Evolutionary conservation across 441 rosid species (phyloP).

Genomic region (Gossypium schwendimanii): DNA sequence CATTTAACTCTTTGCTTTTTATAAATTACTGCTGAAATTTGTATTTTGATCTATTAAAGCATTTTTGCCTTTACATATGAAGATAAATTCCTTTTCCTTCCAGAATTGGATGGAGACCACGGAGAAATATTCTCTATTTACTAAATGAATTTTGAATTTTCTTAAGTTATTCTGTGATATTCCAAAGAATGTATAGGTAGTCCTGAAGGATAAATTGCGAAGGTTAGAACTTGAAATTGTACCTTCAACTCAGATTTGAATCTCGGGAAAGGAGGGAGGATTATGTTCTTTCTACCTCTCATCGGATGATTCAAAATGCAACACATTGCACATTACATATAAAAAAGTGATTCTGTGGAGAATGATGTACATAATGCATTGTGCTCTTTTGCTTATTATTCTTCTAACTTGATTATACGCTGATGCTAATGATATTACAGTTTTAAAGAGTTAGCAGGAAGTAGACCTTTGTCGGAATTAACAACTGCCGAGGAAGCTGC

Average conservation of each 20-base stretch:
- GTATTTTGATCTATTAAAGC: neutral
- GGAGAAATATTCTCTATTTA: neutral
- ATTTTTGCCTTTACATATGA: neutral
- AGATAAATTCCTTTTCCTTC: neutral
- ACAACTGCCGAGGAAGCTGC: conserved; percentile 64
- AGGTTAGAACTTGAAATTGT: neutral
- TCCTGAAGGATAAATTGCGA: neutral
- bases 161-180: neutral
- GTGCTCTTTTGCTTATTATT: conserved; percentile 5
- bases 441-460: conserved; percentile 75
- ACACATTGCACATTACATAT: neutral
- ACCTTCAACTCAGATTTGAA: neutral
- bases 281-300: neutral
- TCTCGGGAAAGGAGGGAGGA: neutral
- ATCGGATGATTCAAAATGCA: neutral
- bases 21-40: neutral
- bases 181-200: neutral
- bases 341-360: neutral
- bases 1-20: neutral
- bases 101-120: neutral
- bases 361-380: neutral
- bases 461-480: conserved; percentile 68
- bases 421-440: conserved; percentile 38
- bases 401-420: conserved; percentile 4
- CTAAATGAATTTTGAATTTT: neutral